A percentile compares a stretch with the other conserved stretches of the same genome.
These are phyloP conservation scores for Coffea canephora DNA, from an alignment of 257 asterid species.

Conservation along the genomic window DNA sequence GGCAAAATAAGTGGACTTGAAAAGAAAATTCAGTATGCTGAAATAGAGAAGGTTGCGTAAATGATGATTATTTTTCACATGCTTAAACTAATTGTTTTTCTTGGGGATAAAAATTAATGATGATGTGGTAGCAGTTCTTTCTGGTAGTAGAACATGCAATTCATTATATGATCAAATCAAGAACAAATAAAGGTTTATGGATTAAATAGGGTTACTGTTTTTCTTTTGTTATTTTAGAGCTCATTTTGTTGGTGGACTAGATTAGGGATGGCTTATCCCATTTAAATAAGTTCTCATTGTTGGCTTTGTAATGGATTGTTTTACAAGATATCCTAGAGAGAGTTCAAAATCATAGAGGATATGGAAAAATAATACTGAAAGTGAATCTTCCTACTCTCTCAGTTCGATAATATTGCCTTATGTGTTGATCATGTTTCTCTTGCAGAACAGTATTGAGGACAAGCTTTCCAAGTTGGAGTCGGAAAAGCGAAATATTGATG, in stretches of 20 bases:
- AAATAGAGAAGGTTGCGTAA: slow-evolving; percentile 77
- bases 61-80: background rate
- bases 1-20: slow-evolving; percentile 95
- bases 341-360: background rate
- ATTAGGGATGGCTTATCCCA: background rate
- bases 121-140: background rate
- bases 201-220: background rate
- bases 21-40: slow-evolving; percentile 94
- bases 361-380: background rate
- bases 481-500: slow-evolving; percentile 70
- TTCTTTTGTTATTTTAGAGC: background rate
- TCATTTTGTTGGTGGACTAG: background rate
- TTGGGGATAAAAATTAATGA: background rate
- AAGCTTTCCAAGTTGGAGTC: slow-evolving; percentile 71
- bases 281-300: background rate
- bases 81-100: background rate
- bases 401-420: background rate
- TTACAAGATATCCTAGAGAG: background rate
- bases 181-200: background rate
- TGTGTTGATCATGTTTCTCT: slow-evolving; percentile 9
- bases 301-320: background rate
- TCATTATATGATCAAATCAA: background rate
- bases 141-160: slow-evolving; percentile 1
- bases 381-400: background rate
- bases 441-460: slow-evolving; percentile 90